These are phyloP conservation scores for Lentinula boryana DNA, from an alignment of 768 basidiomycete species.

Conservation along the genomic window DNA sequence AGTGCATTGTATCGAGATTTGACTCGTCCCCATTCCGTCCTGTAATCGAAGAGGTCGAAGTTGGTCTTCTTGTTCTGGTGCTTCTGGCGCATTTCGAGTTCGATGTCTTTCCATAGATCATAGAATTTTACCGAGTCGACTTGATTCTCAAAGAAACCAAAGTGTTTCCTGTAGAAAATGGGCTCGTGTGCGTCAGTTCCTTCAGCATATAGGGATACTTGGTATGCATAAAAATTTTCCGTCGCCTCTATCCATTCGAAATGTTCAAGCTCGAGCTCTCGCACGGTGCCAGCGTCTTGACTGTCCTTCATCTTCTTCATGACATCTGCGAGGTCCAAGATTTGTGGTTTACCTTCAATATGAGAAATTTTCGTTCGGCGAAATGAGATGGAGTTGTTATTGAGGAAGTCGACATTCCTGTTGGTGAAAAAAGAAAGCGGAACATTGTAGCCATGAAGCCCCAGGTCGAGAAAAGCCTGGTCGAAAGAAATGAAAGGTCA, in stretches of 20 bases:
- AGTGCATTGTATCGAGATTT: not conserved
- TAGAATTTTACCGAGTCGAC: not conserved
- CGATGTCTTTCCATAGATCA: not conserved
- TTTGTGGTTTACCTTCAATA: not conserved
- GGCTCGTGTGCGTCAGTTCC: not conserved
- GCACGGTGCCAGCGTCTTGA: not conserved
- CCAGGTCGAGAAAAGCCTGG: not conserved
- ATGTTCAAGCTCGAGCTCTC: not conserved
- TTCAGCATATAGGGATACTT: not conserved
- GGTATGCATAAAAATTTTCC: not conserved
- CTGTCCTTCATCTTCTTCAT: not conserved
- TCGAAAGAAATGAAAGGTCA: not conserved
- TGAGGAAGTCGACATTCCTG: not conserved
- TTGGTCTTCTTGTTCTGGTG: not conserved
- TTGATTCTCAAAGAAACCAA: not conserved
- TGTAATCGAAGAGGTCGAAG: not conserved
- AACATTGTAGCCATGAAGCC: not conserved
- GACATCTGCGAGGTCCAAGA: not conserved
- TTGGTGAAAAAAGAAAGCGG: not conserved
- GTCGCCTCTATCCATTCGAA: not conserved
- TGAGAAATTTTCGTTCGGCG: not conserved
- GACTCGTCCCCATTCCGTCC: not conserved
- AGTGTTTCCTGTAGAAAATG: not conserved
- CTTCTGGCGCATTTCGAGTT: not conserved
- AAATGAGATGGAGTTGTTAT: not conserved